Base-by-base conservation (phyloP, 129 eudicot genomes). In the Pittosporum tobira region DNA sequence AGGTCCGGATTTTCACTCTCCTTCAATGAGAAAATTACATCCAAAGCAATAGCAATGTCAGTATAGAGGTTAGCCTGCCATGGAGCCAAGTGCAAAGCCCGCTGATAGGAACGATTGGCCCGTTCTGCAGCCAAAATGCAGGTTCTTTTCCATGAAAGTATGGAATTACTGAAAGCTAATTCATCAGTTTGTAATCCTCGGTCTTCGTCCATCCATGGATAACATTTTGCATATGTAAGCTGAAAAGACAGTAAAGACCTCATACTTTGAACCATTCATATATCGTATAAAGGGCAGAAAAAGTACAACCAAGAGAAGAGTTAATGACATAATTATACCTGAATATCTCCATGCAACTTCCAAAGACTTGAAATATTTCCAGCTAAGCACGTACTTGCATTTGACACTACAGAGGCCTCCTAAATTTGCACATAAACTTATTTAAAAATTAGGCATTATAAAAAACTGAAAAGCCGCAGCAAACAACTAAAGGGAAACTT, bases 271-370 rank as follows among this genome's bases (percentile, higher is more conserved):
- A 43, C 26, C 49, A 42, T 36, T 34, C 27, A 61, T 18, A 34
- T 21, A 61, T 37, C 14, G 21, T 8, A 46, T 19, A 14, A 22
- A 63, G 8, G 16, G n/a, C 14, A 29, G 46, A 59, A 25, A 25
- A 46, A 27, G n/a, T 30, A 36, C 57, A 23, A 22, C 37, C 16
- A 54, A 44, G 51, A 50, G 42, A 52, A 43, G 57, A 57, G 28
- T 14, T 34, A 49, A 51, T 47, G 34, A 26, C 45, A 60, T 16
- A 49, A 28, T 50, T 46, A n/a, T 79, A 93, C 99, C 96, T 93
- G 88, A 75, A 93, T 81, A 79, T 93, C 99, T 57, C 94, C 99
- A 61, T 74, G 96, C 72, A 93, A 81, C 84, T 93, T 93, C 99
- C 99, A 93, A 49, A 78, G 61, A 73, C 85, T 78, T 28, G 96